phyloP scores from a whole-genome alignment of 2,329 filamentous ascomycete species.

The Periconia macrospinosa region DNA sequence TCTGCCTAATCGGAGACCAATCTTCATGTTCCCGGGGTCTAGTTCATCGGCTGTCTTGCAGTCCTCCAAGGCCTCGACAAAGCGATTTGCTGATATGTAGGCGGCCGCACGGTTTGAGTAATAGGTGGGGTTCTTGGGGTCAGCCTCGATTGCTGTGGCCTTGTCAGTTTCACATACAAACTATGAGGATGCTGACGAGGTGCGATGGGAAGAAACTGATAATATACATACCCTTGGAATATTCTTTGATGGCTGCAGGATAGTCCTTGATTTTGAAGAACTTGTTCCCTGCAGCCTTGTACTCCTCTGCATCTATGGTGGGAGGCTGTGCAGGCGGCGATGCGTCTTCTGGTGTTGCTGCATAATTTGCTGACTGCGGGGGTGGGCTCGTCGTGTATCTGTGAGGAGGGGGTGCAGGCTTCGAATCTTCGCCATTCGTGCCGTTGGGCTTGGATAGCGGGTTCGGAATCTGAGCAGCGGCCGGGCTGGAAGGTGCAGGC shows the following conservation, averaged over 20 bases:
- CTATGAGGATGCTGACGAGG: not conserved
- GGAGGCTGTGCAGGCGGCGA: conserved; percentile 45
- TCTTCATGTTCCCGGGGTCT: conserved; percentile 84
- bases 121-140: conserved; percentile 84
- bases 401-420: conserved; percentile 73
- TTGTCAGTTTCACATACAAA: not conserved
- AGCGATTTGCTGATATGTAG: conserved; percentile 84
- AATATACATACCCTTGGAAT: conserved; percentile 77
- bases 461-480: conserved; percentile 48
- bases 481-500: conserved; percentile 53
- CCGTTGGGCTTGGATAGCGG: conserved; percentile 51
- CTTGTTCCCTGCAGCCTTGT: conserved; percentile 92
- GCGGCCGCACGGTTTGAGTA: conserved; percentile 94
- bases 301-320: conserved; percentile 82
- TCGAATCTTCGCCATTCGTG: conserved; percentile 47
- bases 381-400: conserved; percentile 56
- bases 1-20: conserved; percentile 82
- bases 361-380: conserved; percentile 43
- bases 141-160: conserved; percentile 76
- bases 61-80: conserved; percentile 79
- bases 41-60: conserved; percentile 79
- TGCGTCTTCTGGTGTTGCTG: conserved; percentile 40
- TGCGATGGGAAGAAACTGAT: not conserved
- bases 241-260: conserved; percentile 83
- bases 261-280: conserved; percentile 97